Evolutionary conservation across 495 filamentous ascomycete species (phyloP), one percentile per base, ranked within the genome.

Genomic region (Recurvomyces mirabilis): DNA sequence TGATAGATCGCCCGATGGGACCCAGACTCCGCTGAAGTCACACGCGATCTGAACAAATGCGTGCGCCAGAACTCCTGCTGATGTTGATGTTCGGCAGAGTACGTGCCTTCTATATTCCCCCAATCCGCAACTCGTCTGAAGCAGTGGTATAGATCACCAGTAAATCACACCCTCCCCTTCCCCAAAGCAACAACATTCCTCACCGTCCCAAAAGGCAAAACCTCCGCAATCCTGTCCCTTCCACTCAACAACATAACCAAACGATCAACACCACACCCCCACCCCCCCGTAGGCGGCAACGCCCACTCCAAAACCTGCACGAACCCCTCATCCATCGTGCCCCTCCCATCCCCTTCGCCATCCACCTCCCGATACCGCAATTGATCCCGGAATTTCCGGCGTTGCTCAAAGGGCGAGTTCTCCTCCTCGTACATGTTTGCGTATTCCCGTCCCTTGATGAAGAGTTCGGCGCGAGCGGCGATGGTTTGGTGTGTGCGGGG

Each of bases 401-500:
- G 70, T 61, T 98, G 91, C 46, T 81, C 84, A 22, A 78, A 78
- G 0, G 91, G 93, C 33, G 84, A 84, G 63, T 96, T 98, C 64
- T 98, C 91, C 65, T 98, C 91, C 64, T 98, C 91, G 66, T 98
- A 98, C 56, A 82, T 85, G 60, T 98, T 98, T 7, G 89, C 83
- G 24, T 93, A 65, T 56, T 98, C 91, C 34, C 71, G 70, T 12
- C 80, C 78, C 30, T 72, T 59, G 55, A 94, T 73, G 65, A 95
- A 96, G 28, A 98, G 76, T 60, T 98, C 91, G 2, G 80, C 83
- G 30, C 91, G 79, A 2, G 85, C 83, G 2, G 87, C 78, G 13
- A 86, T 74, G 31, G 57, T 62, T 51, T 93, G 86, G n/a, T 69
- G 62, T 0, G 74, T 84, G 1, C 55, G 57, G 1, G 75, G 71